phyloP scores from a whole-genome alignment of 1,284 basidiomycete species.

The Moesziomyces parantarcticus region DNA sequence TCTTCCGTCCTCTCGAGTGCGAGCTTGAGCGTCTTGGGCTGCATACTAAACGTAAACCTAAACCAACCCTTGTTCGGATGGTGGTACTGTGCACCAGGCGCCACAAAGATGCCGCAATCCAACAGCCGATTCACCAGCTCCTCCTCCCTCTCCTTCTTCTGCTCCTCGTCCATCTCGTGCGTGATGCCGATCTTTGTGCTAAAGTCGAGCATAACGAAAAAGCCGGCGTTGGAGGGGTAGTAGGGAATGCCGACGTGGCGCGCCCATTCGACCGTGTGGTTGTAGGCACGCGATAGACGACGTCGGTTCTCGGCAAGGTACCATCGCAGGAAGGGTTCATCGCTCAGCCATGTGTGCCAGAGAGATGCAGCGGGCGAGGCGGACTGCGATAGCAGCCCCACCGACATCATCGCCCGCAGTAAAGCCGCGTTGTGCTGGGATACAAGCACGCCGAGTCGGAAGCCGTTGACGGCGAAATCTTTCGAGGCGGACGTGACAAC shows the following conservation, averaged over 20 bases:
- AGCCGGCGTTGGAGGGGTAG: constrained; percentile 42
- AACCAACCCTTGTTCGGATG: constrained; percentile 49
- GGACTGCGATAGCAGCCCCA: constrained; percentile 37
- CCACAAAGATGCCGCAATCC: constrained; percentile 37
- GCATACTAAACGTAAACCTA: constrained; percentile 51
- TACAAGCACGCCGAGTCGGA: constrained; percentile 52
- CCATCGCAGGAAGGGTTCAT: constrained; percentile 42
- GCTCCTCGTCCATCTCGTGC: not conserved
- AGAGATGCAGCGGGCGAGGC: constrained; percentile 36
- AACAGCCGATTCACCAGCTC: constrained; percentile 29
- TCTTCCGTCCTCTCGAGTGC: constrained; percentile 41
- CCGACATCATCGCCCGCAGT: constrained; percentile 29
- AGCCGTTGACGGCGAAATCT: constrained; percentile 60
- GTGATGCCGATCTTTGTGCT: constrained; percentile 7
- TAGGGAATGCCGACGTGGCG: constrained; percentile 37
- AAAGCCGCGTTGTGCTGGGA: constrained; percentile 52
- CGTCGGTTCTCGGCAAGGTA: constrained; percentile 52
- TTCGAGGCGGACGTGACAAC: constrained; percentile 55
- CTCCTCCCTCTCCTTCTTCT: constrained; percentile 23
- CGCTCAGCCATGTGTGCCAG: constrained; percentile 42
- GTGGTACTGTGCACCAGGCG: constrained; percentile 55
- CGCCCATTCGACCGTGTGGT: constrained; percentile 28
- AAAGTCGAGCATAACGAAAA: constrained; percentile 54
- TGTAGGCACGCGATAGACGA: constrained; percentile 29
- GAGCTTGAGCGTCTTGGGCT: constrained; percentile 37